Conservation (phyloP, 2,329 filamentous ascomycete species). For the Simplicillium sp. region DNA sequence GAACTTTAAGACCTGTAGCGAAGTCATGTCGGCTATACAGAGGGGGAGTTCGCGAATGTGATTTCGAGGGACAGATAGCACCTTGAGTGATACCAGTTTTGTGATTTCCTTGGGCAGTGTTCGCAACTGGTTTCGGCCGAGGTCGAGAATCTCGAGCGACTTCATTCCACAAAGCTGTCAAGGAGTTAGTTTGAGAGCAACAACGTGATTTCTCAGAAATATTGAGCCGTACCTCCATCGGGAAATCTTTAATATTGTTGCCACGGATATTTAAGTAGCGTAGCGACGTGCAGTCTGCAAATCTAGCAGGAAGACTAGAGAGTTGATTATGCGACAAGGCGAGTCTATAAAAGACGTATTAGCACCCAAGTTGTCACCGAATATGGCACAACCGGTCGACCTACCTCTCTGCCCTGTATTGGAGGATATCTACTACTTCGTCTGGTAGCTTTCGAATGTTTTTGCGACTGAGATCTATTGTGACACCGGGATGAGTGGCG, state of each 20-base stretch:
- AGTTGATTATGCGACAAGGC: slow-evolving; percentile 75
- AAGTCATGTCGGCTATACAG: slow-evolving; percentile 81
- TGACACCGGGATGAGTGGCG: slow-evolving; percentile 60
- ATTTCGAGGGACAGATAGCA: slow-evolving; percentile 81
- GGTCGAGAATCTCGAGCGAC: slow-evolving; percentile 84
- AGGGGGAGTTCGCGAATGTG: slow-evolving; percentile 75
- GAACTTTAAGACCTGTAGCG: slow-evolving; percentile 80
- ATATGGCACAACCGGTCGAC: slow-evolving; percentile 11
- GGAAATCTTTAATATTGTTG: slow-evolving; percentile 60
- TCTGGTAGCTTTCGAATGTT: slow-evolving; percentile 63
- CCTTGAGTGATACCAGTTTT: slow-evolving; percentile 76
- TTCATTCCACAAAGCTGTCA: slow-evolving; percentile 72
- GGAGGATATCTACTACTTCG: slow-evolving; percentile 66
- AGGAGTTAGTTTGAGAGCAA: slow-evolving; percentile 10
- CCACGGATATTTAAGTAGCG: slow-evolving; percentile 74
- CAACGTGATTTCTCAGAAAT: too few species aligned
- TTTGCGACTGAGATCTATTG: slow-evolving; percentile 69
- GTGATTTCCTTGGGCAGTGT: slow-evolving; percentile 70
- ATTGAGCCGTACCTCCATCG: slow-evolving; percentile 36
- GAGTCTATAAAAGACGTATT: slow-evolving; percentile 38
- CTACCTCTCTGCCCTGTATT: slow-evolving; percentile 63
- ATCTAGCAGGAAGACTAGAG: slow-evolving; percentile 57
- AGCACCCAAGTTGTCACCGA: slow-evolving; percentile 1
- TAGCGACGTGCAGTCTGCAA: slow-evolving; percentile 67
- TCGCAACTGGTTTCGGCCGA: slow-evolving; percentile 79